Evolutionary conservation across 2,329 filamentous ascomycete genomes (phyloP), one percentile per base, ranked within the genome.

Genomic region (Tolypocladium sp.): DNA sequence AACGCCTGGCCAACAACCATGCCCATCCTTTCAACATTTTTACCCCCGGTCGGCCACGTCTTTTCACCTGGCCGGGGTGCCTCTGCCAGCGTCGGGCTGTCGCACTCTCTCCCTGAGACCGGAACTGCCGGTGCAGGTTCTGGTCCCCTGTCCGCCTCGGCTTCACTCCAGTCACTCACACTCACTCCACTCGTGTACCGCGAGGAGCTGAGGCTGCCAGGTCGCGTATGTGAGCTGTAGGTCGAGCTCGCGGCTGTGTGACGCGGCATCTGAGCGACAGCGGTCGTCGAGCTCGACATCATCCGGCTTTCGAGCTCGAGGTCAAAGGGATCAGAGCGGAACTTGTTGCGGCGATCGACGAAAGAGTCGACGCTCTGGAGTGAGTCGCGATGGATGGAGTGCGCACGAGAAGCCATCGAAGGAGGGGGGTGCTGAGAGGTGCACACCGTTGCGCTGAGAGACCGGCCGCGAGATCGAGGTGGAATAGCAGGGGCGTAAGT

Each of bases 241-340:
- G 65, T 82, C 76, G 68, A 69, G 58, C 67, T 70, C 10, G 63
- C 60, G 12, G 62, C 59, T 10, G 62, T 61, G 33, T 63, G 59
- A 7, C 63, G 65, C 22, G 67, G 64, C 60, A 65, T 62, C 37
- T 60, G 57, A 9, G 64, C 61, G 55, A 67, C 58, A 38, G 62
- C 62, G 13, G 59, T 57, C 13, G 57, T 57, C n/a, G 58, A 58
- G 35, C 60, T 63, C 6, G 66, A 62, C 42, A 60, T 46, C 12
- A 64, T 30, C 9, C 61, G 64, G 41, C 62, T 62, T 57, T 70
- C 68, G 15, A 74, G 63, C 67, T 87, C 84, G n/a, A 87, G 75
- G 63, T 88, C 85, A 65, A 87, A 87, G 2, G 83, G 84, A 63
- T 87, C 84, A 2, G 83, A 86, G 52, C 83, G 81, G 68, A 85